Evolutionary conservation across 2,329 filamentous ascomycete genomes (phyloP), one percentile per base, ranked within the genome.

Genomic region (Nemania abortiva): DNA sequence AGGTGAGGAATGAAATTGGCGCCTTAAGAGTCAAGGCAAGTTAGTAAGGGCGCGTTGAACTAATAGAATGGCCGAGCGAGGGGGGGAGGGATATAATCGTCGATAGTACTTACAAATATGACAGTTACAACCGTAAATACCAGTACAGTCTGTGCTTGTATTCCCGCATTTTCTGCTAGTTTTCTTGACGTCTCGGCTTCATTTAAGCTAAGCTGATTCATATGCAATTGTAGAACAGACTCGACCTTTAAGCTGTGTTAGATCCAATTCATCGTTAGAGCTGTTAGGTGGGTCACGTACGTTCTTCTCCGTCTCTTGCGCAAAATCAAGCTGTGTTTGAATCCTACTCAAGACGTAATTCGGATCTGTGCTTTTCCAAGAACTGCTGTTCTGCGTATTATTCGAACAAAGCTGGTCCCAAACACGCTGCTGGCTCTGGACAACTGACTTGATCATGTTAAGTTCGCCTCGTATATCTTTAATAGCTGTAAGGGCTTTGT

Each of bases 51-150:
- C 7, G 15, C 13, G 13, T 47, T 47, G 15, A 18, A 47, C 7
- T 47, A 20, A 47, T n/a, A 2, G 6, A 47, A 47, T 10, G 11
- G 13, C 2, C 2, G 6, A n/a, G 42, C 7, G 3, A 47, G 1
- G 15, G 13, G 13, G 13, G 11, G n/a, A 47, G 6, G 15, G 1
- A 47, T 47, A n/a, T 47, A 20, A 47, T 6, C n/a, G 13, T 15
- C n/a, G 15, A 47, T 47, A 20, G n/a, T 9, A 52, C 57, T 3
- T 34, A 60, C 57, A 52, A 60, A 52, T 52, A 60, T n/a, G 27
- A 60, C 37, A 6, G 42, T 60, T 22, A 60, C 57, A 27, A 29
- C 39, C 6, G 57, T 60, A 18, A 60, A 60, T 6, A 60, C 57
- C 18, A 60, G 22, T 7, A 60, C 18, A 9, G 47, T 60, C 9